Base-by-base conservation (phyloP, 225 moss, liverwort and hornwort species). In the Pleurozium schreberi region DNA sequence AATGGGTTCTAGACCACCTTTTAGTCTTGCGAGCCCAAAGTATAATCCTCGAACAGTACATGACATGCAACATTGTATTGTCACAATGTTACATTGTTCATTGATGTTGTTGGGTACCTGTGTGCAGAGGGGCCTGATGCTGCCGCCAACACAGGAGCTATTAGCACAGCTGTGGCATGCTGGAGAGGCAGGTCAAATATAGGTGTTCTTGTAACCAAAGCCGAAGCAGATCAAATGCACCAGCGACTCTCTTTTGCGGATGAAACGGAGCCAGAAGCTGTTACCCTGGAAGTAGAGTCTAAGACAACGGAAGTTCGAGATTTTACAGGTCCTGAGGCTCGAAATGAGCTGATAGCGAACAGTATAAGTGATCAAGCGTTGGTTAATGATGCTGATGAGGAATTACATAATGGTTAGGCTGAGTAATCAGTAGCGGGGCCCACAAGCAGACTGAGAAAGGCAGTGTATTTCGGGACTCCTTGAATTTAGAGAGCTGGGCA, bases 161-260 rank as follows among this genome's bases (percentile, higher is more conserved):
- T 89, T 73, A 92, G 91, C 71, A 95, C 93, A 77, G 94, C 96
- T 33, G 98, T 98, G 83, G 95, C 94, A 27, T 96, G 95, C 77
- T 98, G 98, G 96, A 91, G 96, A 91, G 98, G 96, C 80, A 92
- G 96, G 87, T 93, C 88, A 83, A 96, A 96, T 88, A 85, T 96
- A 40, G 96, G 95, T 93, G 95, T 98, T 79, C 94, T 98, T 22
- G 92, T 96, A 84, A 95, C 96, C 45, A 96, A 96, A 82, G 91
- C 91, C 26, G 96, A 96, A 90, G 96, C 96, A 59, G 88, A 91
- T 79, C 96, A 96, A 92, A 95, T 98, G 93, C 94, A 94, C 40
- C 94, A 96, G 90, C 92, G 96, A 76, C 94, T 95, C 63, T 95
- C 92, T 64, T 93, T 95, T 75, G 75, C 80, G 66, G 89, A 93